Evolutionary conservation across 495 filamentous ascomycete species (phyloP).

Genomic region (Niebla homalea): DNA sequence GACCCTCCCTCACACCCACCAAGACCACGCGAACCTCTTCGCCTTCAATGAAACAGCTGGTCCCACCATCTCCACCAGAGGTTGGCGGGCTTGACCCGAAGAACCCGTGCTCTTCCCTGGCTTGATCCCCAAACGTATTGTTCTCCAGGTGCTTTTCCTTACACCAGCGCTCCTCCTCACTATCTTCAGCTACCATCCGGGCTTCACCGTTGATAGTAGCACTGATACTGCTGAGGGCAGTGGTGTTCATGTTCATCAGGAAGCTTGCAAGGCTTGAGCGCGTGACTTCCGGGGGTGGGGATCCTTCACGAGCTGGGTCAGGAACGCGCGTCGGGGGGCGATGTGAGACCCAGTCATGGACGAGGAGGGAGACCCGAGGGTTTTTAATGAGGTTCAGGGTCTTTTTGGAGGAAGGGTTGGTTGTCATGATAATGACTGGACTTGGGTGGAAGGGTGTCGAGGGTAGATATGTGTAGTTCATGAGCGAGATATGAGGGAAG

Average conservation of each 20-base stretch:
- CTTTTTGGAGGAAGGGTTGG: constrained; percentile 77
- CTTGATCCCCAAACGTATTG: constrained; percentile 60
- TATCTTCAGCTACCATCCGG: constrained; percentile 52
- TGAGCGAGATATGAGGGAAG: constrained; percentile 85
- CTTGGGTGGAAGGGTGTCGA: constrained; percentile 57
- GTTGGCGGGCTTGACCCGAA: constrained; percentile 32
- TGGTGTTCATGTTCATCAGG: constrained; percentile 80
- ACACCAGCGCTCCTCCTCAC: constrained; percentile 71
- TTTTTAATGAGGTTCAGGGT: constrained; percentile 76
- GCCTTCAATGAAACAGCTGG: constrained; percentile 51
- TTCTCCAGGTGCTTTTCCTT: constrained; percentile 75
- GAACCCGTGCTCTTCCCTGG: constrained; percentile 31
- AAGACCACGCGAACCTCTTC: constrained; percentile 61
- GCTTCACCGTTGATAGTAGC: constrained; percentile 86
- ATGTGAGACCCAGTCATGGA: constrained; percentile 97
- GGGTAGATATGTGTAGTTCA: constrained; percentile 98
- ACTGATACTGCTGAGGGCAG: constrained; percentile 74
- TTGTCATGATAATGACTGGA: constrained; percentile 86
- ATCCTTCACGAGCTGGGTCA: constrained; percentile 42
- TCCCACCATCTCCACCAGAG: constrained; percentile 35
- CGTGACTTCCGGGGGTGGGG: constrained; percentile 47
- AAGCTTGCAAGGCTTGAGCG: constrained; percentile 65
- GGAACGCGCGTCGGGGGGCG: constrained; percentile 66
- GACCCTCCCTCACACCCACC: constrained; percentile 58
- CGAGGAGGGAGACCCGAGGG: constrained; percentile 83